A percentile compares a stretch with the other conserved stretches of the same genome.
Conservation (phyloP, 805 yeast species). For the Zygosaccharomyces lentus region DNA sequence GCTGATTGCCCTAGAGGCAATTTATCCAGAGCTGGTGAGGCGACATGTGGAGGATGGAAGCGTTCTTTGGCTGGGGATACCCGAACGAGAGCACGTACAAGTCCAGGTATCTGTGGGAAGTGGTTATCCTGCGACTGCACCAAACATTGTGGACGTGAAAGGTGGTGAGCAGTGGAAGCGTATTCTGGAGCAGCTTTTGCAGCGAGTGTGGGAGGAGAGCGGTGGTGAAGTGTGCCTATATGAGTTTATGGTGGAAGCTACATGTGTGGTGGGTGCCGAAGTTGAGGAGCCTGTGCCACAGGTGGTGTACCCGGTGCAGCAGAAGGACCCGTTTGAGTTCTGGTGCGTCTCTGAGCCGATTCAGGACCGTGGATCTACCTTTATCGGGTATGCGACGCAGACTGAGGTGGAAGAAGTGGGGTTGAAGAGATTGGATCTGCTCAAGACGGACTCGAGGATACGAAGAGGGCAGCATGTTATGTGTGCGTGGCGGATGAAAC, state of each 20-base stretch:
- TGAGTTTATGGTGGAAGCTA: slow-evolving; percentile 68
- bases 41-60: slow-evolving; percentile 33
- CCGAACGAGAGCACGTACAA: slow-evolving; percentile 56
- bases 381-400: slow-evolving; percentile 66
- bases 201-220: slow-evolving; percentile 42
- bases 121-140: slow-evolving; percentile 62
- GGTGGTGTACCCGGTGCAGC: slow-evolving; percentile 4
- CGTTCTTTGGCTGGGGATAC: slow-evolving; percentile 45
- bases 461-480: slow-evolving; percentile 72
- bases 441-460: slow-evolving; percentile 64
- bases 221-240: slow-evolving; percentile 68
- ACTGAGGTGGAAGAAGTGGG: slow-evolving; percentile 71
- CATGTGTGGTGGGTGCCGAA: slow-evolving; percentile 42
- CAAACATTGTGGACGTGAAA: slow-evolving; percentile 56
- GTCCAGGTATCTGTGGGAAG: slow-evolving; percentile 71
- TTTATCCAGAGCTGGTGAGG: slow-evolving; percentile 63
- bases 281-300: slow-evolving; percentile 12
- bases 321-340: slow-evolving; percentile 50
- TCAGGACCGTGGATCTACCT: slow-evolving; percentile 78
- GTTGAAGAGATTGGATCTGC: slow-evolving; percentile 42
- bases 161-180: slow-evolving; percentile 26
- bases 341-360: slow-evolving; percentile 80
- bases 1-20: slow-evolving; percentile 77
- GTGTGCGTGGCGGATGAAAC: slow-evolving; percentile 76
- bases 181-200: slow-evolving; percentile 41